Percentiles rank a stretch among this genome's conserved stretches.
phyloP scores from a whole-genome alignment of 2,329 filamentous ascomycete species.

The Aureobasidium sp. region DNA sequence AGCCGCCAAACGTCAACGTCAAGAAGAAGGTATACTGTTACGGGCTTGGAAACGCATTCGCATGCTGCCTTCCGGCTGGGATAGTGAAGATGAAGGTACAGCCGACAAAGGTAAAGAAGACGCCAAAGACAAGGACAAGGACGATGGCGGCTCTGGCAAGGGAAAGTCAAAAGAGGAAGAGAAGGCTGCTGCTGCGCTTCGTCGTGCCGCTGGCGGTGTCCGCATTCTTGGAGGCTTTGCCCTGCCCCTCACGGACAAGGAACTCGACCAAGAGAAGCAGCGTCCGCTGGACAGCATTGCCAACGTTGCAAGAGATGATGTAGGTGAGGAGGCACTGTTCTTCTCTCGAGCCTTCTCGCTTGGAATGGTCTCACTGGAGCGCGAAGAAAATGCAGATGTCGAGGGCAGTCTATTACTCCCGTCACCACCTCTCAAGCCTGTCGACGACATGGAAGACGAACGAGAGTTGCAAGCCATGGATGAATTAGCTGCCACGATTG shows the following conservation, averaged over 20 bases:
- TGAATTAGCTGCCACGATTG: not conserved
- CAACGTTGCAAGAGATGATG: conserved; percentile 58
- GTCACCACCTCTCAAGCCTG: conserved; percentile 6
- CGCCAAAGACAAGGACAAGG: conserved; percentile 16
- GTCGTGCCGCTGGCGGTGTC: conserved; percentile 42
- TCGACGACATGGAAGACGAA: conserved; percentile 19
- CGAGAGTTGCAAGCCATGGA: conserved; percentile 15
- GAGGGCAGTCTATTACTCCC: not conserved
- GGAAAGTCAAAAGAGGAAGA: conserved; percentile 20
- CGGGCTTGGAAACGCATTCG: conserved; percentile 60
- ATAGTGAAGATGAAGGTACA: conserved; percentile 36
- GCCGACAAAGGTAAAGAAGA: conserved; percentile 14
- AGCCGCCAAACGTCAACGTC: conserved; percentile 54
- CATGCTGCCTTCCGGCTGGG: conserved; percentile 38
- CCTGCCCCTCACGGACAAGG: conserved; percentile 9
- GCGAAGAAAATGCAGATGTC: not conserved
- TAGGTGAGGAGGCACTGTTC: conserved; percentile 64
- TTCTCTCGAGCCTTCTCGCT: conserved; percentile 9
- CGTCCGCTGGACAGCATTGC: not conserved
- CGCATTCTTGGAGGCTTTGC: conserved; percentile 35
- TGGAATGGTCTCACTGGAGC: not conserved
- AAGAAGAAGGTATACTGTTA: conserved; percentile 59
- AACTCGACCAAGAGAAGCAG: conserved; percentile 12
- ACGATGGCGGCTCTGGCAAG: conserved; percentile 18
- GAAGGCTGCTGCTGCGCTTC: conserved; percentile 17